phyloP scores from a whole-genome alignment of 352 stramenopile species.

The Aphanomyces cochlioides region DNA sequence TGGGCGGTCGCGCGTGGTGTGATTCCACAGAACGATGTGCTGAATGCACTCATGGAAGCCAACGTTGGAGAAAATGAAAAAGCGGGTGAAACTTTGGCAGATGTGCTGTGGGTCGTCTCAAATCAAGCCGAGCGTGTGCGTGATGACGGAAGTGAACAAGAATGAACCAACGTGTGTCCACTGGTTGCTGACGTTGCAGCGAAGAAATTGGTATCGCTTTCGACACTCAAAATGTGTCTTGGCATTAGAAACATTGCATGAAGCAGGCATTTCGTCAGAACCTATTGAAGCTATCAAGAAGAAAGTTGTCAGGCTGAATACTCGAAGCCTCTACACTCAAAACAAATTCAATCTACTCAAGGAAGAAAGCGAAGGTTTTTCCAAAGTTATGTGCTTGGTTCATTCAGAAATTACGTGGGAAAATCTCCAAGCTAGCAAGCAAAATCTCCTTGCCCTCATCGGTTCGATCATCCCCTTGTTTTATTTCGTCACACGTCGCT shows the following conservation, averaged over 20 bases:
- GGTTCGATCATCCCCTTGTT: slow-evolving; percentile 30
- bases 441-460: slow-evolving; percentile 71
- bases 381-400: slow-evolving; percentile 87
- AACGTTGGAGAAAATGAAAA: not conserved
- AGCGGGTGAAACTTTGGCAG: not conserved
- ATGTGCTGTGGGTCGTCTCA: slow-evolving; percentile 9
- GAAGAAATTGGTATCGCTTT: slow-evolving; percentile 52
- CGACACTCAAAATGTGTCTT: slow-evolving; percentile 61
- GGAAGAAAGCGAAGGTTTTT: slow-evolving; percentile 95
- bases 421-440: slow-evolving; percentile 60
- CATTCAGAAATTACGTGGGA: slow-evolving; percentile 69
- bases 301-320: slow-evolving; percentile 83
- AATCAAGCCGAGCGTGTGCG: not conserved
- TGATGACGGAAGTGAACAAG: not conserved
- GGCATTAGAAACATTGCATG: slow-evolving; percentile 71
- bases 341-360: slow-evolving; percentile 96
- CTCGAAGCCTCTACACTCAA: slow-evolving; percentile 91
- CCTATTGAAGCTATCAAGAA: slow-evolving; percentile 48
- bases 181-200: slow-evolving; percentile 31
- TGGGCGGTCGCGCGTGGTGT: slow-evolving; percentile 3
- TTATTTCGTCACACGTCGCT: slow-evolving; percentile 21
- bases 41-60: slow-evolving; percentile 3
- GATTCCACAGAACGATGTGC: not conserved
- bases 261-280: slow-evolving; percentile 53
- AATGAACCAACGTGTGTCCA: not conserved